Percentiles rank a stretch among this genome's conserved stretches.
phyloP scores from a whole-genome alignment of 1,284 basidiomycete species.

The Volvariella volvacea region DNA sequence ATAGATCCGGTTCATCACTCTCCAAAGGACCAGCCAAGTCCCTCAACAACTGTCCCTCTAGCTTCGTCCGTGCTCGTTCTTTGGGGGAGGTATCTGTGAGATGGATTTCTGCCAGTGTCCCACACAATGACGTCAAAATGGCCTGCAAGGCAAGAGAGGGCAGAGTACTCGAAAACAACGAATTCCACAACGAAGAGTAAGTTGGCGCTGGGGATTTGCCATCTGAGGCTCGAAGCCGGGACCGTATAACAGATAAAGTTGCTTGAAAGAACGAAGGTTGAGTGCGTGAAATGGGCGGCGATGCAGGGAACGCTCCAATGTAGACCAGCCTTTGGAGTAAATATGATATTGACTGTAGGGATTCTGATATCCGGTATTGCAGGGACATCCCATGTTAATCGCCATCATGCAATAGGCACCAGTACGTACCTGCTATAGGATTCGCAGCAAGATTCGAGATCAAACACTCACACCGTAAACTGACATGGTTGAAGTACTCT shows the following conservation, averaged over 20 bases:
- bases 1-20: slow-evolving; percentile 40
- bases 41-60: slow-evolving; percentile 42
- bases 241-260: slow-evolving; percentile 41
- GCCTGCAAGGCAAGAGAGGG: slow-evolving; percentile 48
- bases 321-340: slow-evolving; percentile 61
- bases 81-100: slow-evolving; percentile 22
- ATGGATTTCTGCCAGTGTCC: slow-evolving; percentile 30
- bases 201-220: slow-evolving; percentile 1
- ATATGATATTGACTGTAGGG: slow-evolving; percentile 36
- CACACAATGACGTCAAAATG: slow-evolving; percentile 53
- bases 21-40: slow-evolving; percentile 41
- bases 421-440: no score
- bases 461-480: slow-evolving; percentile 50
- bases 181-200: slow-evolving; percentile 50
- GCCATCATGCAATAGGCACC: no score
- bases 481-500: slow-evolving; percentile 44
- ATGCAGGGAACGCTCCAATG: slow-evolving; percentile 55
- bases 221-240: slow-evolving; percentile 25
- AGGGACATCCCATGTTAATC: no score
- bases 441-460: slow-evolving; percentile 23
- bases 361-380: slow-evolving; percentile 15
- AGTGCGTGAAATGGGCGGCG: slow-evolving; percentile 37
- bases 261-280: slow-evolving; percentile 61
- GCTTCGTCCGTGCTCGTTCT: slow-evolving; percentile 39
- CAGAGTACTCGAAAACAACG: slow-evolving; percentile 39